Evolutionary conservation across 108 stramenopile genomes (phyloP).

Genomic region (Ochromonas danica): DNA sequence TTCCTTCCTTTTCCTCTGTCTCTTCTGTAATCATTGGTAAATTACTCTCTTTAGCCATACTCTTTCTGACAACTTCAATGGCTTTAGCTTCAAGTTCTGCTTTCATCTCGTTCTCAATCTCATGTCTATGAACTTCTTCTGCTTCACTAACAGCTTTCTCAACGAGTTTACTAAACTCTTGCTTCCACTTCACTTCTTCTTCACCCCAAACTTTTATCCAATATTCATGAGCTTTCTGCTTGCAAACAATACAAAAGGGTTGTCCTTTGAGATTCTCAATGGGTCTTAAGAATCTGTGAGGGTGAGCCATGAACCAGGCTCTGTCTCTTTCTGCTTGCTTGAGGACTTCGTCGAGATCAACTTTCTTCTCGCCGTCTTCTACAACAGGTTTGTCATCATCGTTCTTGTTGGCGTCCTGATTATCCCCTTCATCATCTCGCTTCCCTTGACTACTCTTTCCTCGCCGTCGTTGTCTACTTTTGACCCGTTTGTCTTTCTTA

Average conservation of each 20-base stretch:
- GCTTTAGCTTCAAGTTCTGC: background rate
- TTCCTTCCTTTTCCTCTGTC: no score
- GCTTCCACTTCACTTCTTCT: background rate
- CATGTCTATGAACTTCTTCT: background rate
- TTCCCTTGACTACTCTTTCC: background rate
- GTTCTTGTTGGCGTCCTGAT: background rate
- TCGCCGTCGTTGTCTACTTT: background rate
- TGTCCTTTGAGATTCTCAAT: no score
- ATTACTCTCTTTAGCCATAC: no score
- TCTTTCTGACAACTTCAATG: no score
- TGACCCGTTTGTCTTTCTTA: background rate
- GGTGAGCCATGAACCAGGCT: conserved; percentile 23
- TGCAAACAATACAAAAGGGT: conserved; percentile 11
- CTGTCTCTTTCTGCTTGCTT: background rate
- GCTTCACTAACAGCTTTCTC: no score
- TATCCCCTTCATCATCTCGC: background rate
- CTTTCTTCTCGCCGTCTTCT: background rate
- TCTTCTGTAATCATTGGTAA: no score
- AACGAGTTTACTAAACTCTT: background rate
- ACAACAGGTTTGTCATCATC: background rate
- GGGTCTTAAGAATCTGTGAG: background rate
- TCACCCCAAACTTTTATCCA: background rate
- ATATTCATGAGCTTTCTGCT: conserved; percentile 9
- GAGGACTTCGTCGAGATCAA: background rate
- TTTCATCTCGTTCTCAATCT: background rate